Base-by-base conservation (phyloP, 176 grass and related monocot genomes). In the Dactylis glomerata region DNA sequence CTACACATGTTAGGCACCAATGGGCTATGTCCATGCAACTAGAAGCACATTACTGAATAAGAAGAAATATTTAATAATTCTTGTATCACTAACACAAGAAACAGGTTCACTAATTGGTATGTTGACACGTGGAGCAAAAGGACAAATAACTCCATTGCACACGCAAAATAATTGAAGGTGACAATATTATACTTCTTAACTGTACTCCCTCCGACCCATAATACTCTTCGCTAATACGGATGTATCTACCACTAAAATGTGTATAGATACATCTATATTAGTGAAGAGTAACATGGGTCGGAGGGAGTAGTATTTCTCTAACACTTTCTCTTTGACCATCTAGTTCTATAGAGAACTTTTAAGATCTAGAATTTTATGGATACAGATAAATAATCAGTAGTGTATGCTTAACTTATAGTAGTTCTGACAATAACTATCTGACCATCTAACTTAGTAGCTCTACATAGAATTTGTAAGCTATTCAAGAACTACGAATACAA, bases 131-230 rank as follows among this genome's bases (percentile, higher is more conserved):
- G 65, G 30, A 58, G 49, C 20, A 82, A 45, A 72, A 77, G 49
- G 22, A 28, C 6, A 61, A 79, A 68, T 30, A 78, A 61, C 13
- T 76, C 24, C 30, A 41, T 17, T 76, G 32, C 9, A 56, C n/a
- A 49, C 31, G 4, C 36, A 56, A 36, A 45, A 32, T 61, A 69
- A 55, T 59, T 31, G 50, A 83, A 83, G 40, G 42, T 20, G 26
- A 22, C 3, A 84, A 36, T 36, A 73, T 56, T 76, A 32, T 8
- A 71, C 64, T 58, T 82, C 28, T 82, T 58, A 82, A 85, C 26
- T 38, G 75, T n/a, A n/a, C n/a, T n/a, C n/a, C n/a, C n/a, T n/a
- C n/a, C n/a, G n/a, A n/a, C n/a, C n/a, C n/a, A n/a, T n/a, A n/a
- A n/a, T n/a, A n/a, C n/a, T n/a, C n/a, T n/a, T n/a, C n/a, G n/a